Base-by-base conservation (phyloP, 345 rosid genomes). In the Eucalyptus albens region DNA sequence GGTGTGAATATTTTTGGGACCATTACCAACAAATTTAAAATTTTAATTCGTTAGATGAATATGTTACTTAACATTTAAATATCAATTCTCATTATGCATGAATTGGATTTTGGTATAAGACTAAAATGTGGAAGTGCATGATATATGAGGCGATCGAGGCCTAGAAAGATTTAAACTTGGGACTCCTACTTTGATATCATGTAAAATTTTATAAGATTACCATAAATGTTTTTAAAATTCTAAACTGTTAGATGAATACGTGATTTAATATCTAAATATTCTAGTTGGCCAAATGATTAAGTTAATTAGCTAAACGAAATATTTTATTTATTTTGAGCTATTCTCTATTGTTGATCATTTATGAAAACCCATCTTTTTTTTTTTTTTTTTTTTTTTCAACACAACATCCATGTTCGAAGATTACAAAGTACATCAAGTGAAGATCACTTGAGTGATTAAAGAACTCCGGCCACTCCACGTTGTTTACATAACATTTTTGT, bases 241-340 rank as follows among this genome's bases (percentile, higher is more conserved):
- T 27, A 60, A 62, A 27, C 4, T 1, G 0, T n/a, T 7, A 15
- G 21, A 65, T 65, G 0, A 65, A n/a, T 15, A 4, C 1, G 0
- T 15, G 0, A 1, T n/a, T 15, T 65, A n/a, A n/a, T 65, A n/a
- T n/a, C 10, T n/a, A 15, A n/a, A n/a, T n/a, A 65, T n/a, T 65
- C 21, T 7, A 31, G 9, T 65, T 0, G 1, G 21, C 17, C 1
- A 0, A 8, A 65, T n/a, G 16, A n/a, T 15, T 4, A 65, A 65
- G 3, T n/a, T n/a, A 29, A 14, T 62, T 14, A 0, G 37, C 37
- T 13, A 62, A 62, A 62, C 3, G 5, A 14, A 62, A 14, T 62
- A 3, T 13, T n/a, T 65, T 65, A 65, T n/a, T 2, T n/a, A n/a
- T n/a, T n/a, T 65, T 6, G 1, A 65, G 77, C 40, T 15, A 2